Evolutionary conservation across 805 yeast genomes (phyloP).

Genomic region (Saturnispora serradocipensis): DNA sequence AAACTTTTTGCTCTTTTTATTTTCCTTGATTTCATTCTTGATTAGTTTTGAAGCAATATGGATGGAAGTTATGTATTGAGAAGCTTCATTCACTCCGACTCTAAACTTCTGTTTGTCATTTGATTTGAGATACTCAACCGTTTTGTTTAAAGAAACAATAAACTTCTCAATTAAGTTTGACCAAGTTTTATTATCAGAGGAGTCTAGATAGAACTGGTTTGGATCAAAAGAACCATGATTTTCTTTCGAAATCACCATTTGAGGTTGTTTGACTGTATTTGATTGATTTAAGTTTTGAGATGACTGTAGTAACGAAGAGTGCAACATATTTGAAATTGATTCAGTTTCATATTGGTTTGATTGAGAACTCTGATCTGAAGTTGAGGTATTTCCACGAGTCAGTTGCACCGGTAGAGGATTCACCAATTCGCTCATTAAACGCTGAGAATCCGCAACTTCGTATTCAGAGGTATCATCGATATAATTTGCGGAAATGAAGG

Average conservation of each 20-base stretch:
- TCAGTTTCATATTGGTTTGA: background rate
- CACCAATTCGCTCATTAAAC: conserved; percentile 14
- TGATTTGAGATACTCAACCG: conserved; percentile 43
- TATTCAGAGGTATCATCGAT: conserved; percentile 27
- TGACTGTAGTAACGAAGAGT: background rate
- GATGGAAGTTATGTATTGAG: conserved; percentile 43
- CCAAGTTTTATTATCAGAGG: conserved; percentile 56
- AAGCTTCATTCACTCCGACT: conserved; percentile 43
- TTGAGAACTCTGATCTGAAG: background rate
- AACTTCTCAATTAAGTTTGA: conserved; percentile 41
- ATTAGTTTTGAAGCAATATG: conserved; percentile 47
- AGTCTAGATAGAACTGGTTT: conserved; percentile 3
- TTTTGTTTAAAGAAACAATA: conserved; percentile 37
- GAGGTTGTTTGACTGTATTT: background rate
- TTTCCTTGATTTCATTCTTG: conserved; percentile 39
- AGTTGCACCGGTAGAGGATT: conserved; percentile 16
- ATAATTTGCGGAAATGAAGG: conserved; percentile 35
- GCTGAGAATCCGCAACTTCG: conserved; percentile 22
- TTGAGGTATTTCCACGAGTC: conserved; percentile 1
- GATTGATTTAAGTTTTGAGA: background rate
- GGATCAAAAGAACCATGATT: background rate
- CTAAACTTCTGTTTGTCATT: conserved; percentile 43
- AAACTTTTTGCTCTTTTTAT: conserved; percentile 39
- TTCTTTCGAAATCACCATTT: background rate
- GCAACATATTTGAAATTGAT: background rate